Conservation (phyloP, 345 rosid species). For the Eucalyptus rudis region DNA sequence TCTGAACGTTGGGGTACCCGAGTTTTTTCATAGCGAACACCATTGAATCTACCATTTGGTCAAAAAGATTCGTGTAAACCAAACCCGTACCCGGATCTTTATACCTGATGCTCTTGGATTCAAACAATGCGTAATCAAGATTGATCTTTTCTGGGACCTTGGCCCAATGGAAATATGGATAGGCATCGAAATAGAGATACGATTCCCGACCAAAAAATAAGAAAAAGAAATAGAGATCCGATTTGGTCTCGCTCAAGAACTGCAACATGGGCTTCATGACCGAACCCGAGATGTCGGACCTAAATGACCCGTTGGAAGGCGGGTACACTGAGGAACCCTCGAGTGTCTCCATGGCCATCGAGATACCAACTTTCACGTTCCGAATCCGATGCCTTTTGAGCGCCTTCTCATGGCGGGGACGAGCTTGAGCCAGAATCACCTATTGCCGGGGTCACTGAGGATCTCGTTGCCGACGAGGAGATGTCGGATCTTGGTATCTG, state of each 20-base stretch:
- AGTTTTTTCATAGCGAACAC: conserved; percentile 65
- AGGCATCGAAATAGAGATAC: conserved; percentile 63
- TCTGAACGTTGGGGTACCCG: conserved; percentile 57
- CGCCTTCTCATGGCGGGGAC: conserved; percentile 66
- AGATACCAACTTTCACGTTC: conserved; percentile 63
- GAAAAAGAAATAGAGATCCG: conserved; percentile 38
- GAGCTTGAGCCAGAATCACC: conserved; percentile 33
- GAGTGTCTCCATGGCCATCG: conserved; percentile 52
- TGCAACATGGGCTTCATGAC: conserved; percentile 62
- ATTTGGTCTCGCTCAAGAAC: conserved; percentile 76
- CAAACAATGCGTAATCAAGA: conserved; percentile 59
- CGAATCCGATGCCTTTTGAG: conserved; percentile 17
- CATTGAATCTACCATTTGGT: conserved; percentile 72
- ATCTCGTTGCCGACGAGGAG: conserved; percentile 85
- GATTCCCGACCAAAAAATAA: conserved; percentile 1
- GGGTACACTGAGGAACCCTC: conserved; percentile 39
- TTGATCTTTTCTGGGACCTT: conserved; percentile 27
- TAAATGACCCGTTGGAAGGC: conserved; percentile 74
- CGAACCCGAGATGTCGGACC: conserved; percentile 40
- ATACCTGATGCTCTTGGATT: conserved; percentile 31
- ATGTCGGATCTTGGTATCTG: conserved; percentile 58
- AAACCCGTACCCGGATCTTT: conserved; percentile 53
- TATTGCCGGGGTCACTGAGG: conserved; percentile 7
- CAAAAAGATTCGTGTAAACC: conserved; percentile 67
- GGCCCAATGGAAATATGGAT: conserved; percentile 74